Base-by-base conservation (phyloP, 2,329 filamentous ascomycete genomes). In the Fusarium xylarioides region DNA sequence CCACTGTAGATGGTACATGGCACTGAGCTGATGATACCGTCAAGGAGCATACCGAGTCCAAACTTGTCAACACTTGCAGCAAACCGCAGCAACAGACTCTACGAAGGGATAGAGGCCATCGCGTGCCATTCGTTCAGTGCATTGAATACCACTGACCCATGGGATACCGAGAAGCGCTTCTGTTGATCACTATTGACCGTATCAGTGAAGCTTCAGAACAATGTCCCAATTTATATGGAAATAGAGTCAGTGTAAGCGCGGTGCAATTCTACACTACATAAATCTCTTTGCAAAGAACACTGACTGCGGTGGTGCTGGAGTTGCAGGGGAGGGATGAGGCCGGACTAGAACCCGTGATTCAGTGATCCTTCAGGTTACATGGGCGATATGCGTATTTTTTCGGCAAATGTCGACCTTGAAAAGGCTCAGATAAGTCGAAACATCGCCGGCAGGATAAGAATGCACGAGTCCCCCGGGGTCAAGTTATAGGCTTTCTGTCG, bases 301-400 rank as follows among this genome's bases (percentile, higher is more conserved):
- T 46, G 44, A 49, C n/a, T 32, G 40, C 15, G 35, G 28, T 26
- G 19, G 35, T 38, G 38, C 44, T 63, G 34, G 19, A 72, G 47
- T 52, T 72, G 57, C 59, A 61, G 52, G 70, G 55, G 37, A 47
- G 52, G 37, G 42, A 38, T 62, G n/a, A 52, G 46, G 49, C 38
- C 34, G 30, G 54, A 44, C 54, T 19, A 60, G 47, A 70, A 43
- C 53, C 60, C 28, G 42, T 55, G 61, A 55, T 30, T 35, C 55
- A 43, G 59, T 59, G 66, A 55, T 66, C 38, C 35, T 30, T 55
- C 34, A 23, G 32, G 46, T 65, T 46, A 53, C 46, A 54, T 60
- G 42, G 28, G 43, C 47, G 32, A 52, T 30, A 23, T 26, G 46
- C 10, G 11, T 40, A 57, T 35, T 46, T 32, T 23, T 40, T 16